Conservation (phyloP, 1,284 basidiomycete genomes). For the Papiliotrema terrestris region DNA sequence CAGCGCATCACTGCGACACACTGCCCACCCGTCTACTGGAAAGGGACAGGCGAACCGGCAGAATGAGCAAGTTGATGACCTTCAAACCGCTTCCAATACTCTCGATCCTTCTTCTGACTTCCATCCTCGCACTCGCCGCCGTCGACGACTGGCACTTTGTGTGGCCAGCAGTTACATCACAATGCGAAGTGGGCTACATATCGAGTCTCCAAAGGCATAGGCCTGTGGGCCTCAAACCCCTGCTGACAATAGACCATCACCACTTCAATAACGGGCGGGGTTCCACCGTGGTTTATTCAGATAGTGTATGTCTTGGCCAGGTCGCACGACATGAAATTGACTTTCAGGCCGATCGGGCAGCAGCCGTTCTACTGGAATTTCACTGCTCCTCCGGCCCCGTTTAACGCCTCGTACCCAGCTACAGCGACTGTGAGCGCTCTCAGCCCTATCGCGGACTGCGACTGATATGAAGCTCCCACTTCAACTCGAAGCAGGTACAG, state of each 20-base stretch:
- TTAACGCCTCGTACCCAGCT: not conserved
- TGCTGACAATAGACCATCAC: not conserved
- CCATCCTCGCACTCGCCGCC: too few relatives aligned
- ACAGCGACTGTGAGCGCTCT: not conserved
- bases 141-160: too few relatives aligned
- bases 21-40: too few relatives aligned
- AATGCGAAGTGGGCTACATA: too few relatives aligned
- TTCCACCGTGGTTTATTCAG: not conserved
- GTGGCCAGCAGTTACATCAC: too few relatives aligned
- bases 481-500: constrained; percentile 1
- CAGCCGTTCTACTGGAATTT: constrained; percentile 1
- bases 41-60: too few relatives aligned
- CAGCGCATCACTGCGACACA: too few relatives aligned
- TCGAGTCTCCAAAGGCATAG: too few relatives aligned
- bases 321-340: not conserved
- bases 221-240: too few relatives aligned
- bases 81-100: too few relatives aligned
- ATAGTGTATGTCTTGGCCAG: not conserved
- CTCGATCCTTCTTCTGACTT: too few relatives aligned
- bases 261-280: not conserved
- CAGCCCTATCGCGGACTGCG: not conserved
- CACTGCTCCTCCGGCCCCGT: not conserved
- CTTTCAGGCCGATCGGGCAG: not conserved
- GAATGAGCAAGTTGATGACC: too few relatives aligned
- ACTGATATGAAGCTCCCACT: not conserved